Evolutionary conservation across 371 early-diverging fungal species (phyloP).

Genomic region (Rhizopus microsporus): DNA sequence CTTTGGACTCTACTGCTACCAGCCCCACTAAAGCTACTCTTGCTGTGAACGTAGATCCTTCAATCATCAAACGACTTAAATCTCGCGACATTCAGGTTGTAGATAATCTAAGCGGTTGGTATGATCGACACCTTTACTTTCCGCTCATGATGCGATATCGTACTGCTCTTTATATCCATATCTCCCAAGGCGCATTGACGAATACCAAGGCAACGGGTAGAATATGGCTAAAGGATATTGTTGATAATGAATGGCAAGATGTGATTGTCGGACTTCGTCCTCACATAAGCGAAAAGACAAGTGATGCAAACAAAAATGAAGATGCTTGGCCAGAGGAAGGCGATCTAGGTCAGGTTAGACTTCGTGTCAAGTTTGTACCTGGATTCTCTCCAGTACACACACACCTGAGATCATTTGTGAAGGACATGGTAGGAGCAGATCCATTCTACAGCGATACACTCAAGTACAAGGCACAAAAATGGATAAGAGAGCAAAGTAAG

Average conservation of each 20-base stretch:
- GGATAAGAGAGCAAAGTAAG: conserved; percentile 32
- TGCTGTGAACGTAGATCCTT: conserved; percentile 39
- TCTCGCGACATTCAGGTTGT: conserved; percentile 11
- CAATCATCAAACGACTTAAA: conserved; percentile 30
- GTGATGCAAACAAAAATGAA: conserved; percentile 35
- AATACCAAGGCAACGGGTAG: conserved; percentile 33
- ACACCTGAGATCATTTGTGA: conserved; percentile 29
- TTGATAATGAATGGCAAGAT: conserved; percentile 39
- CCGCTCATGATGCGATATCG: conserved; percentile 45
- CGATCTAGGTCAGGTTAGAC: conserved; percentile 20
- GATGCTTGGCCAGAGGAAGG: conserved; percentile 34
- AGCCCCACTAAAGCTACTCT: conserved; percentile 26
- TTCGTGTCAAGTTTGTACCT: conserved; percentile 36
- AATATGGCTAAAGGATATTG: conserved; percentile 38
- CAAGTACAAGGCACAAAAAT: conserved; percentile 32
- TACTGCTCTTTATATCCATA: conserved; percentile 42
- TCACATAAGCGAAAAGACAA: conserved; percentile 12
- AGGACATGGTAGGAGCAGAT: conserved; percentile 43
- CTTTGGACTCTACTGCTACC: background rate
- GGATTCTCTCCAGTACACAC: conserved; percentile 47
- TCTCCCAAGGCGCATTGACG: conserved; percentile 26
- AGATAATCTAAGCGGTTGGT: conserved; percentile 17
- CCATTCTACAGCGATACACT: conserved; percentile 34
- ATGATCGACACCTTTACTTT: conserved; percentile 32
- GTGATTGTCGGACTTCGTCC: conserved; percentile 25